Evolutionary conservation across 371 early-diverging fungal genomes (phyloP).

Genomic region (Zancudomyces culisetae): DNA sequence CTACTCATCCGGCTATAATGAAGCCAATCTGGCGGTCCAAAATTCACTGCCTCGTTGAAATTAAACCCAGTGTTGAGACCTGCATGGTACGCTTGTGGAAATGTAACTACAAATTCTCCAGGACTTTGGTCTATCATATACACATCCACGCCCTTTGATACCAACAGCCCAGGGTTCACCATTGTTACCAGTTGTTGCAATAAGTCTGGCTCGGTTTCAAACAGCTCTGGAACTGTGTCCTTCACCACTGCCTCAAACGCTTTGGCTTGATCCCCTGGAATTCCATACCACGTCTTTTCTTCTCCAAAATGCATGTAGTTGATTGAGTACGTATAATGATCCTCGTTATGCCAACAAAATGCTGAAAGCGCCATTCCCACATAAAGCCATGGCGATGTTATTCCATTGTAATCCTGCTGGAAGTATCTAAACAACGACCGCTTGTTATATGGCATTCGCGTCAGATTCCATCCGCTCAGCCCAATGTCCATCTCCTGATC

Average conservation of each 20-base stretch:
- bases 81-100: conserved; percentile 86
- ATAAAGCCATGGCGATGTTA: conserved; percentile 95
- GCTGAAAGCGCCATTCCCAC: conserved; percentile 91
- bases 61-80: conserved; percentile 97
- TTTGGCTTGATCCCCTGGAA: conserved; percentile 65
- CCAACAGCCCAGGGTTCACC: conserved; percentile 60
- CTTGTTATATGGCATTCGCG: conserved; percentile 57
- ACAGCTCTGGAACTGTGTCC: conserved; percentile 64
- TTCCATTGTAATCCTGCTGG: conserved; percentile 74
- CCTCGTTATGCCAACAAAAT: conserved; percentile 96
- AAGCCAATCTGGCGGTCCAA: conserved; percentile 82
- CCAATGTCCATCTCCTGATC: too few species aligned
- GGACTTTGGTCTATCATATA: conserved; percentile 72
- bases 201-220: conserved; percentile 76
- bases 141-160: conserved; percentile 53
- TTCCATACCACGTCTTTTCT: conserved; percentile 93
- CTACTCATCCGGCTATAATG: conserved; percentile 61
- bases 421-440: conserved; percentile 74
- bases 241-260: conserved; percentile 73
- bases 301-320: conserved; percentile 94
- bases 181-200: conserved; percentile 82
- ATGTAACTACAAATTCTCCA: conserved; percentile 87
- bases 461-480: conserved; percentile 81
- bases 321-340: conserved; percentile 87
- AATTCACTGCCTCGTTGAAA: conserved; percentile 92